Evolutionary conservation across 306 rosid species (phyloP).

Genomic region (Arachis stenosperma): DNA sequence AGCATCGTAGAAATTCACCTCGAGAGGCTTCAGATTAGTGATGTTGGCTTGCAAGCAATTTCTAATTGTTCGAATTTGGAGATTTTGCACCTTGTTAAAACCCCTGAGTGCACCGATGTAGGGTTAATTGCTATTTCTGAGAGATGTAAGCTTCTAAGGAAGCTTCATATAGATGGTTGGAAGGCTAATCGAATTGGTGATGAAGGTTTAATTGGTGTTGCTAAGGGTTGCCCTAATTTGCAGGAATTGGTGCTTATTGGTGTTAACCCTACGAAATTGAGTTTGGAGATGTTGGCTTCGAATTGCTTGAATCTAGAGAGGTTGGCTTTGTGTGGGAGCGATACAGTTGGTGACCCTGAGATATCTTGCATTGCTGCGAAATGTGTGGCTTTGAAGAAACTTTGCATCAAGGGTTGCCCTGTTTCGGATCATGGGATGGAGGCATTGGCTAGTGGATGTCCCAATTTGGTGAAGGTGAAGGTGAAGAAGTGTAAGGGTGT

Average conservation of each 20-base stretch:
- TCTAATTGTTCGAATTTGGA: conserved; percentile 73
- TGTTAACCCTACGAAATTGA: conserved; percentile 79
- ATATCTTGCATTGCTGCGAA: conserved; percentile 86
- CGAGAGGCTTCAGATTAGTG: conserved; percentile 88
- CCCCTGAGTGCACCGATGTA: conserved; percentile 82
- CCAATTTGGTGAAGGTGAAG: conserved; percentile 96
- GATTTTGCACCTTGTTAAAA: conserved; percentile 90
- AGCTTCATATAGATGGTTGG: conserved; percentile 98
- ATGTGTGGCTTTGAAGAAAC: conserved; percentile 90
- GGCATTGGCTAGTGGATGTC: conserved; percentile 87
- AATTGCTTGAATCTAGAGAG: conserved; percentile 88
- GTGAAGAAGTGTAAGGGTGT: conserved; percentile 91
- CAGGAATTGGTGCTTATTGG: conserved; percentile 92
- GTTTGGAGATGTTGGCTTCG: conserved; percentile 80
- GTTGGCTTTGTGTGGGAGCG: conserved; percentile 91
- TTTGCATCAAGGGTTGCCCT: conserved; percentile 94
- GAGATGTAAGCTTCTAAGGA: conserved; percentile 78
- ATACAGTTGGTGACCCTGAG: conserved; percentile 90
- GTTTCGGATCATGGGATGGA: conserved; percentile 80
- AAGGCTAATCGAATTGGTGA: conserved; percentile 90
- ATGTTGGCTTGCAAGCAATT: conserved; percentile 74
- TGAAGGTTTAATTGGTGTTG: conserved; percentile 78
- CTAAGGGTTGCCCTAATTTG: conserved; percentile 75
- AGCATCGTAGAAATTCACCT: conserved; percentile 81
- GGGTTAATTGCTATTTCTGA: conserved; percentile 78